phyloP scores from a whole-genome alignment of 23 red algal genomes.

The Pyropia yezoensis region DNA sequence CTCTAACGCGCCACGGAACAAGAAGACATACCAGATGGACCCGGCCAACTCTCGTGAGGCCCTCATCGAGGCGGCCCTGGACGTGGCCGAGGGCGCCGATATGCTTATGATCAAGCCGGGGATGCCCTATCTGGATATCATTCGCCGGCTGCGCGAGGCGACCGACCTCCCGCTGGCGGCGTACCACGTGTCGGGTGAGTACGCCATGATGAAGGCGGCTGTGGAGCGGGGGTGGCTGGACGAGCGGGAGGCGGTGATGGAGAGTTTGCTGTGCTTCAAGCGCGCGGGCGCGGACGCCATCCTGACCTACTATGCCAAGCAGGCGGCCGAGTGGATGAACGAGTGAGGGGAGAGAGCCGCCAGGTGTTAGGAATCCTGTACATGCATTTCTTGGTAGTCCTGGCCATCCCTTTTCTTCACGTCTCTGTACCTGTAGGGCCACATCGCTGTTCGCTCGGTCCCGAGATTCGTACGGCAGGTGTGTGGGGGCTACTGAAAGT shows the following conservation, averaged over 20 bases:
- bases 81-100: slow-evolving; percentile 90
- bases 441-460: no score
- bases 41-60: slow-evolving; percentile 85
- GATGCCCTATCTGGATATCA: slow-evolving; percentile 93
- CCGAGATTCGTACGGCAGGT: no score
- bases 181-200: slow-evolving; percentile 96
- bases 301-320: slow-evolving; percentile 92
- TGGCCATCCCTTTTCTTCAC: no score
- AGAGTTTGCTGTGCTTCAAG: slow-evolving; percentile 79
- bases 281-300: slow-evolving; percentile 96
- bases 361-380: no score
- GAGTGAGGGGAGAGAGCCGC: slow-evolving; percentile 1
- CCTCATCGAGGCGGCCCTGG: slow-evolving; percentile 60
- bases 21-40: slow-evolving; percentile 99
- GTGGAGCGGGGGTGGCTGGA: slow-evolving; percentile 91
- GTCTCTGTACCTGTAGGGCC: no score
- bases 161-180: slow-evolving; percentile 69
- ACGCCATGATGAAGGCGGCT: slow-evolving; percentile 99
- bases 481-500: no score
- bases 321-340: slow-evolving; percentile 89
- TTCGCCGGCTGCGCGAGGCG: slow-evolving; percentile 47
- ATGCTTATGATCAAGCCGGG: slow-evolving; percentile 99
- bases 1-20: slow-evolving; percentile 80
- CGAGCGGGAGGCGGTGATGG: slow-evolving; percentile 79
- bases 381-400: no score